These are phyloP conservation scores for Linderina pennispora DNA, from an alignment of 192 early-diverging fungal genomes.

Conservation along the genomic window DNA sequence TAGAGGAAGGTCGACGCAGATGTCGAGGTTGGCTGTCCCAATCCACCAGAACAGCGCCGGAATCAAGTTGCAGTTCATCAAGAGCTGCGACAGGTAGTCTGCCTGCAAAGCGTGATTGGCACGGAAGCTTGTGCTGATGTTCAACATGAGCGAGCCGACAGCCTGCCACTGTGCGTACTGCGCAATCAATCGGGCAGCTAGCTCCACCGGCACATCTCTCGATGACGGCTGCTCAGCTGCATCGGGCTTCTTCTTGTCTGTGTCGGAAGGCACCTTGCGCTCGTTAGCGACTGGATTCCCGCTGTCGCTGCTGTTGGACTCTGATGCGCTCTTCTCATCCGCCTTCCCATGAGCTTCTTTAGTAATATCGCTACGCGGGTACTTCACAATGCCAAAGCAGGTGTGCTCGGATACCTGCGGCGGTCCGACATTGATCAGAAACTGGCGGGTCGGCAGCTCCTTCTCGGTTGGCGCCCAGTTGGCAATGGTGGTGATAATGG, in stretches of 20 bases:
- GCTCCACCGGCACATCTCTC: slow-evolving; percentile 6
- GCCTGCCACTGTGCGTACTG: slow-evolving; percentile 46
- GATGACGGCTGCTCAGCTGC: too few relatives aligned
- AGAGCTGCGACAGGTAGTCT: slow-evolving; percentile 37
- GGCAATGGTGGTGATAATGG: slow-evolving; percentile 29
- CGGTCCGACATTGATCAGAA: slow-evolving; percentile 10
- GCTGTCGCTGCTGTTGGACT: background rate
- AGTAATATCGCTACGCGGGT: slow-evolving; percentile 2
- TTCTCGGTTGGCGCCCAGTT: slow-evolving; percentile 38
- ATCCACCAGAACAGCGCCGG: slow-evolving; percentile 45
- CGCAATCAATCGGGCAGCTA: slow-evolving; percentile 28
- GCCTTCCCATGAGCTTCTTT: too few relatives aligned
- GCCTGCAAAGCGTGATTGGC: slow-evolving; percentile 41
- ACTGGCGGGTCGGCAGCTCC: slow-evolving; percentile 26
- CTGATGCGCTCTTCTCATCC: background rate
- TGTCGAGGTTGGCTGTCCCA: slow-evolving; percentile 26
- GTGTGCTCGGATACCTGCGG: slow-evolving; percentile 20
- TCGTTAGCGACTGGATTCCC: background rate
- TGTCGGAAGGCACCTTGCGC: background rate
- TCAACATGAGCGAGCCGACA: slow-evolving; percentile 25
- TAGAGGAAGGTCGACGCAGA: slow-evolving; percentile 10
- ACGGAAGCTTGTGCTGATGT: slow-evolving; percentile 17
- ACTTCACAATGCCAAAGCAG: slow-evolving; percentile 28
- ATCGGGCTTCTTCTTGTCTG: too few relatives aligned
- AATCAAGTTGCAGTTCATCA: slow-evolving; percentile 45